These are phyloP conservation scores for Alternaria triticina DNA, from an alignment of 2,329 filamentous ascomycete species.

Conservation along the genomic window DNA sequence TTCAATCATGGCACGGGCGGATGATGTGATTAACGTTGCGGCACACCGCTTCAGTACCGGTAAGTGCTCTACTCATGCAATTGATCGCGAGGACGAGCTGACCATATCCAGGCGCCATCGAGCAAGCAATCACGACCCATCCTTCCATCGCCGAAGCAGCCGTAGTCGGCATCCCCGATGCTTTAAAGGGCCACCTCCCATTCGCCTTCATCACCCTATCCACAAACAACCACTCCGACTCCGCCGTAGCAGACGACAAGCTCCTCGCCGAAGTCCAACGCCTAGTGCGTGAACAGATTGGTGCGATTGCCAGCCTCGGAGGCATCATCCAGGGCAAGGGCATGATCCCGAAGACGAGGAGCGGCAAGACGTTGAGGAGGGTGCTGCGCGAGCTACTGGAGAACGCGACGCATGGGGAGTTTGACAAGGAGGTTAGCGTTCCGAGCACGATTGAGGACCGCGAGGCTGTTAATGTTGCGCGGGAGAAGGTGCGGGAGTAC, in stretches of 20 bases:
- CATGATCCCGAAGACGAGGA: constrained; percentile 90
- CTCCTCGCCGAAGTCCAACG: constrained; percentile 71
- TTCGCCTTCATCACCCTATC: constrained; percentile 83
- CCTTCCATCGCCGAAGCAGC: constrained; percentile 81
- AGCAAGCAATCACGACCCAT: constrained; percentile 87
- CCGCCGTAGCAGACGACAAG: constrained; percentile 57
- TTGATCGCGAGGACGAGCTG: not conserved
- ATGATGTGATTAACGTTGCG: constrained; percentile 96
- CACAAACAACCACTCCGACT: constrained; percentile 58
- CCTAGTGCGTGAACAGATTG: constrained; percentile 79
- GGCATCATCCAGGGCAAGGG: constrained; percentile 84
- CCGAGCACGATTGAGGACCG: constrained; percentile 87
- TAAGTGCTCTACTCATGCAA: constrained; percentile 48
- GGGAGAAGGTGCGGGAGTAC: constrained; percentile 74
- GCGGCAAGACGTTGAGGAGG: constrained; percentile 86
- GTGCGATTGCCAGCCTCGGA: constrained; percentile 82
- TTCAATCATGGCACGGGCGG: constrained; percentile 68
- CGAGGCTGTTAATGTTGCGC: constrained; percentile 75
- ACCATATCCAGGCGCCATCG: constrained; percentile 71
- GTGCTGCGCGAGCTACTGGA: constrained; percentile 85
- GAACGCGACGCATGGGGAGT: constrained; percentile 76
- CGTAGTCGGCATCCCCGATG: constrained; percentile 84
- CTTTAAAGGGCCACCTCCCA: constrained; percentile 86
- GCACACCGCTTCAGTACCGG: constrained; percentile 89
- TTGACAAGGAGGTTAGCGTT: constrained; percentile 73